phyloP scores from a whole-genome alignment of 1,139 yeast genomes.

The Suhomyces atakaporum region DNA sequence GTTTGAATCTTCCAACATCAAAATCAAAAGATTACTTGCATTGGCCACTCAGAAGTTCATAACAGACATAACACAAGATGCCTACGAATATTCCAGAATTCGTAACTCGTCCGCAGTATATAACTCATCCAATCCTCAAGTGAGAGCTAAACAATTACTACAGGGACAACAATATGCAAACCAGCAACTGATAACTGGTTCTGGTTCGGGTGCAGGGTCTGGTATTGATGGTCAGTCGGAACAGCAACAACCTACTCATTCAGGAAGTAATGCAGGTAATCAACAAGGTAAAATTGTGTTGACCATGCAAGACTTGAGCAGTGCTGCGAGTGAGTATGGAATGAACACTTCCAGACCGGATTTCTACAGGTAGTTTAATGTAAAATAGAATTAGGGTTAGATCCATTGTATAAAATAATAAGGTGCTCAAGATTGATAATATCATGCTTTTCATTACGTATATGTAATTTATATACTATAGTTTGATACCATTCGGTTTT shows the following conservation, averaged over 20 bases:
- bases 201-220: conserved; percentile 40
- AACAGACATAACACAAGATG: conserved; percentile 93
- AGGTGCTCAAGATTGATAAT: not conserved
- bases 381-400: not conserved
- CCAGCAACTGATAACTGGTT: conserved; percentile 44
- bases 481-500: too few relatives aligned
- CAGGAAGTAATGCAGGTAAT: conserved; percentile 51
- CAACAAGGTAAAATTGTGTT: conserved; percentile 76
- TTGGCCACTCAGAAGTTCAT: conserved; percentile 95
- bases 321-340: conserved; percentile 91
- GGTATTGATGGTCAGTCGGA: conserved; percentile 40
- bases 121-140: conserved; percentile 83
- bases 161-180: conserved; percentile 65
- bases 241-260: conserved; percentile 34
- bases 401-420: not conserved
- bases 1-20: conserved; percentile 74
- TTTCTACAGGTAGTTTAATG: conserved; percentile 58
- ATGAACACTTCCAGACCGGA: conserved; percentile 89
- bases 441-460: not conserved
- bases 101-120: conserved; percentile 82
- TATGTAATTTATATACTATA: too few relatives aligned
- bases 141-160: conserved; percentile 74
- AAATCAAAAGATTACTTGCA: conserved; percentile 84
- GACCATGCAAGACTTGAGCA: conserved; percentile 86
- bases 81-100: conserved; percentile 91